Evolutionary conservation across 106 monocot genomes (phyloP).

Genomic region (Xerophyta viscosa): DNA sequence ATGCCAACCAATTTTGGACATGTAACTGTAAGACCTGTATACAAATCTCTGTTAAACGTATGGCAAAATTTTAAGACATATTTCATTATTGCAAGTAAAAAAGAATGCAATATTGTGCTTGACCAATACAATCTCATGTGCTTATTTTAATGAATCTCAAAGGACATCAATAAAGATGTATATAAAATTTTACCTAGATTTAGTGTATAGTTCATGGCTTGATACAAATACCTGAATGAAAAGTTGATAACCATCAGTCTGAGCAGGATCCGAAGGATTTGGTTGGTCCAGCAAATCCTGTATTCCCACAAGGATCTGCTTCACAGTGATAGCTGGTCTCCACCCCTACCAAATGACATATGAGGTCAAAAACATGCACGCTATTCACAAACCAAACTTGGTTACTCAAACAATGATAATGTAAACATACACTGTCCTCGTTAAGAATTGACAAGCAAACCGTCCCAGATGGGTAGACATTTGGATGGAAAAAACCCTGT

Average conservation of each 20-base stretch:
- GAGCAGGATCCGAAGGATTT: slow-evolving; percentile 88
- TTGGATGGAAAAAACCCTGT: slow-evolving; percentile 84
- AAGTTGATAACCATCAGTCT: slow-evolving; percentile 87
- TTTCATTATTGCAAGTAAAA: no score
- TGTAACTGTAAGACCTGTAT: not conserved
- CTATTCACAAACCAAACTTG: not conserved
- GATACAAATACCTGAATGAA: slow-evolving; percentile 90
- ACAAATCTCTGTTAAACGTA: no score
- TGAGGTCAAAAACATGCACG: not conserved
- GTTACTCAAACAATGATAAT: not conserved
- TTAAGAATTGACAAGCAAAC: slow-evolving; percentile 91
- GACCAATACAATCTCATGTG: no score
- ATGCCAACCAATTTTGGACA: no score
- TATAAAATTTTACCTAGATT: no score
- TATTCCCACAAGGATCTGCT: slow-evolving; percentile 90
- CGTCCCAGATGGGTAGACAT: slow-evolving; percentile 87
- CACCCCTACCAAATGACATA: slow-evolving; percentile 57
- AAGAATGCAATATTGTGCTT: no score
- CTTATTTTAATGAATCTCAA: no score
- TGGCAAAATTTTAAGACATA: no score
- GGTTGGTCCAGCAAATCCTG: slow-evolving; percentile 93
- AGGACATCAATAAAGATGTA: no score
- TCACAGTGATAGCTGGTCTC: slow-evolving; percentile 96
- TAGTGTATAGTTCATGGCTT: no score
- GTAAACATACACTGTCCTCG: slow-evolving; percentile 58